Evolutionary conservation across 1,139 yeast species (phyloP), one percentile per base, ranked within the genome.

Genomic region (Cylindricascospora bacillispora): DNA sequence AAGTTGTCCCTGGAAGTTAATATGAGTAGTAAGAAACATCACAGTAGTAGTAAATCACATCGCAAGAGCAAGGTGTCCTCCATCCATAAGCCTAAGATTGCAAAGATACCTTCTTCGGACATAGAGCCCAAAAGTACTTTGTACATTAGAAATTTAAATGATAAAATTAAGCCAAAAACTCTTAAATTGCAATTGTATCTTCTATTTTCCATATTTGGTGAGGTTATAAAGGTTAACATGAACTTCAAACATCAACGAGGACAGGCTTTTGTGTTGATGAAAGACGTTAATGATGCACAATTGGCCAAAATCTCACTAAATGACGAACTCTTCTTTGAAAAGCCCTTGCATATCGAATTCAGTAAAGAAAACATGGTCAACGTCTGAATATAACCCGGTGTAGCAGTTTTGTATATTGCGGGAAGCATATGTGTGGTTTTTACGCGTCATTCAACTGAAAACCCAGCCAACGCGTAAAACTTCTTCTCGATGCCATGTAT

Each of bases 191-290:
- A 45, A 25, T 34, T 52, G n/a, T 52, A 40, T 27, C 30, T 52
- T 21, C 32, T 50, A 11, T 49, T 49, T 22, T 40, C 54, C 10
- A 41, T 40, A n/a, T 49, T 44, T 29, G 57, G 56, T 6, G 57
- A 52, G 30, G 55, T 52, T 10, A 15, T 52, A 12, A 40, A 47
- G 19, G 36, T 52, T 3, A 28, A 36, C 10, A 34, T 48, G 21
- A 42, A 44, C 21, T 34, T 41, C 6, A 43, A 36, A 26, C 35
- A 26, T 16, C 32, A 27, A 18, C 32, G 54, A 23, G 52, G 51
- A 9, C 54, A 49, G 29, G 56, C 55, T 3, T 51, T 49, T 30
- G 32, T 49, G 15, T 41, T 44, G 9, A 38, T 52, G 44, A 36
- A 38, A 19, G 38, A 40, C 13, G 33, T 38, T 2, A 52, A 52